Percentiles rank a stretch among this genome's conserved stretches.
Evolutionary conservation across 495 filamentous ascomycete genomes (phyloP).

Genomic region (Annulohypoxylon maeteangense): DNA sequence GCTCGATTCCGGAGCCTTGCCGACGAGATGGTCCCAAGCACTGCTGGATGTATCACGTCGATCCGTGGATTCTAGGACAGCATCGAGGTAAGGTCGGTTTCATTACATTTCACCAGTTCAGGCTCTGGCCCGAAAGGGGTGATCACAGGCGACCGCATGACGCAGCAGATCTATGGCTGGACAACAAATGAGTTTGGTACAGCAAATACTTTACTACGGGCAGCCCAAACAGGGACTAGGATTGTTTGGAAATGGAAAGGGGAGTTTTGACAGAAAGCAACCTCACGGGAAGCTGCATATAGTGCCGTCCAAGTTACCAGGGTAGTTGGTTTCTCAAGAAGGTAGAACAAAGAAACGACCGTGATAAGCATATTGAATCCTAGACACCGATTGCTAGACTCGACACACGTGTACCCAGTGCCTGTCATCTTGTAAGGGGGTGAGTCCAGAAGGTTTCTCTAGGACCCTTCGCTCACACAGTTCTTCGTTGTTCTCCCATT

Average conservation of each 20-base stretch:
- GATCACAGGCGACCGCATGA: constrained; percentile 58
- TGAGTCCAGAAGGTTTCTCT: constrained; percentile 32
- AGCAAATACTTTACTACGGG: constrained; percentile 56
- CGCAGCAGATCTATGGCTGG: constrained; percentile 53
- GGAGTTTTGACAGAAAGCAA: constrained; percentile 57
- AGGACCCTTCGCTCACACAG: constrained; percentile 39
- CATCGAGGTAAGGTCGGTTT: constrained; percentile 57
- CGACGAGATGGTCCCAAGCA: constrained; percentile 43
- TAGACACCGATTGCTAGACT: constrained; percentile 57
- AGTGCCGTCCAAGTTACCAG: constrained; percentile 56
- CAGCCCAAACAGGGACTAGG: constrained; percentile 57
- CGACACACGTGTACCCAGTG: constrained; percentile 60
- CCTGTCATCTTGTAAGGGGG: constrained; percentile 36
- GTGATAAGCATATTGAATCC: constrained; percentile 50
- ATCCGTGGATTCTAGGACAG: constrained; percentile 45
- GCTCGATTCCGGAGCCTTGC: constrained; percentile 44
- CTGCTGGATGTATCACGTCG: constrained; percentile 43
- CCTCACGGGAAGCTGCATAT: constrained; percentile 62
- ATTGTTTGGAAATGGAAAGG: constrained; percentile 55
- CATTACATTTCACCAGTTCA: constrained; percentile 51
- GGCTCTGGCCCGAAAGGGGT: constrained; percentile 53
- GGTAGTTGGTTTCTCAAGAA: constrained; percentile 48
- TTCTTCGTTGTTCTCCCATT: constrained; percentile 41
- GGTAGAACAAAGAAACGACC: constrained; percentile 57
- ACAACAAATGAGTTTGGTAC: constrained; percentile 61